Evolutionary conservation across 2,329 filamentous ascomycete genomes (phyloP).

Genomic region (Mycosphaerella sp.): DNA sequence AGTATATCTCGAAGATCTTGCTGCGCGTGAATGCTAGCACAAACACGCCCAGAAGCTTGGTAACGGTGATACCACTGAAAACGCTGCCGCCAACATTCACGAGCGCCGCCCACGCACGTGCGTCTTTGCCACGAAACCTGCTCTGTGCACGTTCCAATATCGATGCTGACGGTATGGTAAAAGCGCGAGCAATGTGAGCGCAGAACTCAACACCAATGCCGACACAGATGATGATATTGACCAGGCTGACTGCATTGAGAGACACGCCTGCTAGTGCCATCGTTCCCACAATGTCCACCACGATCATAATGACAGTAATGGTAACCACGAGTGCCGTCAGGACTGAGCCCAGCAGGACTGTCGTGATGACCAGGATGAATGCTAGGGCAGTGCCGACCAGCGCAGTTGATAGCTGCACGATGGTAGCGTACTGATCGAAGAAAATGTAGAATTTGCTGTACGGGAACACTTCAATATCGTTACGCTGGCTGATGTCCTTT

Average conservation of each 20-base stretch:
- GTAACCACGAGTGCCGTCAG: conserved; percentile 77
- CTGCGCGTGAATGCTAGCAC: conserved; percentile 91
- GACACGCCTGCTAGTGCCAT: conserved; percentile 88
- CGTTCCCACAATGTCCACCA: conserved; percentile 87
- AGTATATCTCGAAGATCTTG: conserved; percentile 99
- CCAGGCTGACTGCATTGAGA: conserved; percentile 88
- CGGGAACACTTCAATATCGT: conserved; percentile 83
- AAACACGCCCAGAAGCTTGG: conserved; percentile 84
- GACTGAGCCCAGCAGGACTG: conserved; percentile 74
- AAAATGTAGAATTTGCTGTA: conserved; percentile 99
- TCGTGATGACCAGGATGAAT: conserved; percentile 76
- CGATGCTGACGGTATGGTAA: conserved; percentile 80
- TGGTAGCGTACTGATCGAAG: conserved; percentile 92
- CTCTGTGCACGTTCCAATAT: conserved; percentile 73
- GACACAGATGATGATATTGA: conserved; percentile 95
- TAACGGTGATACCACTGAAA: conserved; percentile 92
- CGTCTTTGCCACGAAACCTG: conserved; percentile 73
- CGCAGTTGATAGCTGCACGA: conserved; percentile 69
- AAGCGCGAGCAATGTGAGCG: conserved; percentile 90
- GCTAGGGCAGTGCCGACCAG: conserved; percentile 76
- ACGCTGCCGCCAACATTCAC: conserved; percentile 93
- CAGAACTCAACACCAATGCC: conserved; percentile 97
- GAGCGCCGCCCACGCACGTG: conserved; percentile 83
- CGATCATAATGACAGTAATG: conserved; percentile 82
- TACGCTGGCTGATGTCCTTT: conserved; percentile 61